Evolutionary conservation across 1,139 yeast genomes (phyloP).

Genomic region (Trichomonascaceae sp.): DNA sequence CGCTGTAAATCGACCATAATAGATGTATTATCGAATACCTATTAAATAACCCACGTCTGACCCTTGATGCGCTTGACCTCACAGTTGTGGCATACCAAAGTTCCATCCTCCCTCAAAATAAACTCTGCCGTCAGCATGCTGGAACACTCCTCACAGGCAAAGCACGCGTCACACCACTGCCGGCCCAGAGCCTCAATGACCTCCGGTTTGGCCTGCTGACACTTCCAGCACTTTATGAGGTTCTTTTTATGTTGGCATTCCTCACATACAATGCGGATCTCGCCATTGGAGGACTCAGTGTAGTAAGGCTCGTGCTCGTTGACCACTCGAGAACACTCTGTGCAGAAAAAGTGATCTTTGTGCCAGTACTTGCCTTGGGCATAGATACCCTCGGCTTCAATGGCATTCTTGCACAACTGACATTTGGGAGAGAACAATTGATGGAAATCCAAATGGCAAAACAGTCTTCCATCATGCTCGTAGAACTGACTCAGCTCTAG

Average conservation of each 20-base stretch:
- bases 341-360: conserved; percentile 25
- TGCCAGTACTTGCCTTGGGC: conserved; percentile 24
- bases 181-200: conserved; percentile 23
- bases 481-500: conserved; percentile 24
- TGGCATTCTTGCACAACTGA: conserved; percentile 22
- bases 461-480: conserved; percentile 12
- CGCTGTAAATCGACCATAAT: too few species aligned
- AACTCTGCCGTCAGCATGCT: conserved; percentile 20
- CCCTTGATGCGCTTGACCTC: conserved; percentile 17
- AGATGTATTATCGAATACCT: too few species aligned
- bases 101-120: conserved; percentile 23
- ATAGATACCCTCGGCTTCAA: conserved; percentile 20
- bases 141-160: conserved; percentile 23
- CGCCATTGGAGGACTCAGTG: conserved; percentile 15
- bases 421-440: conserved; percentile 22
- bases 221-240: conserved; percentile 24
- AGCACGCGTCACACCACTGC: conserved; percentile 23
- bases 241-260: conserved; percentile 19
- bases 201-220: conserved; percentile 16
- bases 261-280: conserved; percentile 19
- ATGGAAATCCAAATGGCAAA: conserved; percentile 26
- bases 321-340: conserved; percentile 21
- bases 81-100: conserved; percentile 21
- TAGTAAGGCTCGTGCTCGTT: conserved; percentile 9
- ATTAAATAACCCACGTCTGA: conserved; percentile 14